phyloP scores from a whole-genome alignment of 352 stramenopile species.

The Globisporangium heterothallicum region DNA sequence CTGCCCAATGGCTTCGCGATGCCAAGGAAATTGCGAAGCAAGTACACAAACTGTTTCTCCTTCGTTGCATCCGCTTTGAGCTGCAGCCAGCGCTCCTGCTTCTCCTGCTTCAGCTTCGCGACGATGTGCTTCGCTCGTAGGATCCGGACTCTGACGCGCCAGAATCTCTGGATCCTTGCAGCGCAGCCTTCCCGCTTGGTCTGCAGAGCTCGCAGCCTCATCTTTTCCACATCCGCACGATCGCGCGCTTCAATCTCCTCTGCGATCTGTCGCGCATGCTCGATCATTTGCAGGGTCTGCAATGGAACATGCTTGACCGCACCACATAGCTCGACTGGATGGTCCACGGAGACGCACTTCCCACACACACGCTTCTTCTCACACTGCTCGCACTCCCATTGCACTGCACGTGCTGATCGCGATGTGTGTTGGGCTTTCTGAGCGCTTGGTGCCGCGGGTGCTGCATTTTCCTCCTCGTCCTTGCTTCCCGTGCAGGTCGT shows the following conservation, averaged over 20 bases:
- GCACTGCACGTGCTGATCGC: constrained; percentile 24
- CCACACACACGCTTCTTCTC: constrained; percentile 34
- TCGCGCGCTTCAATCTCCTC: constrained; percentile 39
- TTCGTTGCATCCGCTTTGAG: constrained; percentile 24
- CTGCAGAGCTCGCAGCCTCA: constrained; percentile 20
- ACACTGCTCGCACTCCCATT: constrained; percentile 38
- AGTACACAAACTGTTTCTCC: constrained; percentile 30
- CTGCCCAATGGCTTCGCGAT: constrained; percentile 30
- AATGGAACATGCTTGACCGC: constrained; percentile 25
- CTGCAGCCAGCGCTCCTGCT: constrained; percentile 34
- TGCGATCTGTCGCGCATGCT: constrained; percentile 24
- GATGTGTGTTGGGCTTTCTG: constrained; percentile 1
- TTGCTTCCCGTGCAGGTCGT: constrained; percentile 21
- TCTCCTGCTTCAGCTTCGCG: constrained; percentile 16
- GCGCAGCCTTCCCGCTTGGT: constrained; percentile 23
- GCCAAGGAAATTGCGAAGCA: constrained; percentile 32
- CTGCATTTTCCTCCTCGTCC: constrained; percentile 7
- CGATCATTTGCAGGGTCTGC: constrained; percentile 35
- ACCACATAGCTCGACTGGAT: constrained; percentile 44
- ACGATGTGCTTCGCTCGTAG: constrained; percentile 23
- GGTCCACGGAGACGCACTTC: constrained; percentile 26
- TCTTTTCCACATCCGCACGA: constrained; percentile 39
- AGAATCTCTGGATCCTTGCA: constrained; percentile 51
- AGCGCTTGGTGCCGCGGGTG: neutral
- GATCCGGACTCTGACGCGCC: constrained; percentile 29